These are phyloP conservation scores for Mortierella claussenii DNA, from an alignment of 192 early-diverging fungal genomes.

Conservation along the genomic window DNA sequence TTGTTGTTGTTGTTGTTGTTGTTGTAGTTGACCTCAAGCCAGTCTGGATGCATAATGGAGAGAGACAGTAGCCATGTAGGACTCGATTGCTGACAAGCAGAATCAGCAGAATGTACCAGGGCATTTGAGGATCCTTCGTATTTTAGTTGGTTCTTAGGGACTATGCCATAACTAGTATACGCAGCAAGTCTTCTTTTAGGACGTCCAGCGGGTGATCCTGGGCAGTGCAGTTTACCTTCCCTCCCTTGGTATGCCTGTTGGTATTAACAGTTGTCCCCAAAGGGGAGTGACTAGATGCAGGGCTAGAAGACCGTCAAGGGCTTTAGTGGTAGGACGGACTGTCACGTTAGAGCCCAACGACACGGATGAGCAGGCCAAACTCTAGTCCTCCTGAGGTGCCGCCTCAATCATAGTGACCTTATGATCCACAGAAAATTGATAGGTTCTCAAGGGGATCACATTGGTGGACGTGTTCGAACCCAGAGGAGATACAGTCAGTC, in stretches of 20 bases:
- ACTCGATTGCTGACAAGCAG: too few species aligned
- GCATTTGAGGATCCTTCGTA: too few species aligned
- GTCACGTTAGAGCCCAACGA: conserved; percentile 22
- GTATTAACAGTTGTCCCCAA: conserved; percentile 15
- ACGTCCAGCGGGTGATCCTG: not conserved
- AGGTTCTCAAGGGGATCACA: conserved; percentile 20
- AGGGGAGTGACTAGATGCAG: conserved; percentile 22
- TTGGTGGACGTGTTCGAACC: conserved; percentile 32
- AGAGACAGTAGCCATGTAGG: too few species aligned
- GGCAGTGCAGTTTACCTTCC: not conserved
- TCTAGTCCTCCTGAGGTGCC: not conserved
- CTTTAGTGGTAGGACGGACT: conserved; percentile 22
- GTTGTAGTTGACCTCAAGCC: too few species aligned
- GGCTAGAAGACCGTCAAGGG: conserved; percentile 40
- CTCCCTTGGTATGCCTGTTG: not conserved
- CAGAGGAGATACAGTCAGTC: conserved; percentile 17
- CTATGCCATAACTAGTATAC: too few species aligned
- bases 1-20: too few species aligned
- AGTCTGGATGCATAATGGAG: too few species aligned
- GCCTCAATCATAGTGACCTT: conserved; percentile 35
- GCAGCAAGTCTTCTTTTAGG: too few species aligned
- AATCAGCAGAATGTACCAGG: too few species aligned
- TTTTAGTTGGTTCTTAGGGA: too few species aligned
- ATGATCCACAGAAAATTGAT: conserved; percentile 33
- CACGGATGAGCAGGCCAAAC: conserved; percentile 24